A percentile compares a stretch with the other conserved stretches of the same genome.
phyloP scores from a whole-genome alignment of 306 rosid genomes.

The Cucumis melo region DNA sequence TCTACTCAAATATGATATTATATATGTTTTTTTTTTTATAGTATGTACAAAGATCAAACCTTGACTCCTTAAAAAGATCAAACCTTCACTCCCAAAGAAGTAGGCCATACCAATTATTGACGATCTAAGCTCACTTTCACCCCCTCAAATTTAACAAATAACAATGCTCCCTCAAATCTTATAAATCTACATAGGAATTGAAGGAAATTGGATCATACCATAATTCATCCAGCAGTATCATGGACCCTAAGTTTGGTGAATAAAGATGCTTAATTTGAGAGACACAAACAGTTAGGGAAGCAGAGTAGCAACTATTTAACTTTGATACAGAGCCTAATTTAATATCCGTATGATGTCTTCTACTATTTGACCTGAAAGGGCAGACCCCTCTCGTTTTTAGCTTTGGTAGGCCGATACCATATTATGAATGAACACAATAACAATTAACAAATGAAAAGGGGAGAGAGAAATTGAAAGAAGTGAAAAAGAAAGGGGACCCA shows the following conservation, averaged over 20 bases:
- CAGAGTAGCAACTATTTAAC: not conserved
- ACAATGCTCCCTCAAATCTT: no score
- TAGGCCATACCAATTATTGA: no score
- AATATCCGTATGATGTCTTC: not conserved
- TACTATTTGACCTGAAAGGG: not conserved
- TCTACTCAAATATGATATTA: not conserved
- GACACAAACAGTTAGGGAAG: not conserved
- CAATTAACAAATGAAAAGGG: not conserved
- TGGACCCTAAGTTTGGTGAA: not conserved
- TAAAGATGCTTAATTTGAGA: not conserved
- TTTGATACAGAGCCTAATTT: not conserved
- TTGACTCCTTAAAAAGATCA: not conserved
- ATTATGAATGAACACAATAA: not conserved
- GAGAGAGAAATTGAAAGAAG: not conserved
- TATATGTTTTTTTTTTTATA: no score
- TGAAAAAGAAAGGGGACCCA: conserved; percentile 8
- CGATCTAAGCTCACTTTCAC: not conserved
- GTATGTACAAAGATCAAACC: not conserved
- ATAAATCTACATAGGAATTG: no score
- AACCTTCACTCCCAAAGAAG: no score
- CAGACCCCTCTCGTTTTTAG: not conserved
- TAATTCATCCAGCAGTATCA: not conserved
- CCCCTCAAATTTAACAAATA: no score
- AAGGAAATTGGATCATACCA: not conserved
- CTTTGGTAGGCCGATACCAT: not conserved